A percentile compares a stretch with the other conserved stretches of the same genome.
Conservation (phyloP, 2,329 filamentous ascomycete species). For the Colletotrichum destructivum region DNA sequence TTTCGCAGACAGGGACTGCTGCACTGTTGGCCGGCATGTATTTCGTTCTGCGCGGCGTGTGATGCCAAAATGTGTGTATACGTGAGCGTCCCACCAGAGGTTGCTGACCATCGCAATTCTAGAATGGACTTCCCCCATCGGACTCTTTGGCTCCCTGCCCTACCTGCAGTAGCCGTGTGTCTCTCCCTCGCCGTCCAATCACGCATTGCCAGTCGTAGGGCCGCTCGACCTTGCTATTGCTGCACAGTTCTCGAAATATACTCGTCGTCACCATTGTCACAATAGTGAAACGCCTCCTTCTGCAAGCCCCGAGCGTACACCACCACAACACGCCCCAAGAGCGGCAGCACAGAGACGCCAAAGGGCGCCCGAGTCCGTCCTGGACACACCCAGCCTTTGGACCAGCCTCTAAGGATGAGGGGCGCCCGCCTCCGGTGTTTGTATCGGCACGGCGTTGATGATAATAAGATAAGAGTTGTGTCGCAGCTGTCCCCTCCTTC, state of each 20-base stretch:
- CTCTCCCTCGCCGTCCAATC: conserved; percentile 32
- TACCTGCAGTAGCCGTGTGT: conserved; percentile 8
- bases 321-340: conserved; percentile 26
- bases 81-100: conserved; percentile 12
- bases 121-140: conserved; percentile 43
- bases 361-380: conserved; percentile 6
- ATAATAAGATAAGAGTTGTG: conserved; percentile 40
- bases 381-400: neutral
- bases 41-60: conserved; percentile 8
- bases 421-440: conserved; percentile 31
- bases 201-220: conserved; percentile 3
- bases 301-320: conserved; percentile 41
- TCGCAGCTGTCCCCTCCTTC: conserved; percentile 27
- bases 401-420: conserved; percentile 7
- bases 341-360: conserved; percentile 35
- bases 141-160: conserved; percentile 17
- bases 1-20: conserved; percentile 12
- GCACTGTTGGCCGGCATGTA: conserved; percentile 16
- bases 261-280: conserved; percentile 39
- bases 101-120: conserved; percentile 32
- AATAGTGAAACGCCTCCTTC: conserved; percentile 41
- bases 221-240: conserved; percentile 36
- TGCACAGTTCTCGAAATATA: conserved; percentile 40
- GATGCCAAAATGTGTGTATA: neutral
- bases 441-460: conserved; percentile 34